phyloP scores from a whole-genome alignment of 2,329 filamentous ascomycete species.

The Sarocladium brachiariae region DNA sequence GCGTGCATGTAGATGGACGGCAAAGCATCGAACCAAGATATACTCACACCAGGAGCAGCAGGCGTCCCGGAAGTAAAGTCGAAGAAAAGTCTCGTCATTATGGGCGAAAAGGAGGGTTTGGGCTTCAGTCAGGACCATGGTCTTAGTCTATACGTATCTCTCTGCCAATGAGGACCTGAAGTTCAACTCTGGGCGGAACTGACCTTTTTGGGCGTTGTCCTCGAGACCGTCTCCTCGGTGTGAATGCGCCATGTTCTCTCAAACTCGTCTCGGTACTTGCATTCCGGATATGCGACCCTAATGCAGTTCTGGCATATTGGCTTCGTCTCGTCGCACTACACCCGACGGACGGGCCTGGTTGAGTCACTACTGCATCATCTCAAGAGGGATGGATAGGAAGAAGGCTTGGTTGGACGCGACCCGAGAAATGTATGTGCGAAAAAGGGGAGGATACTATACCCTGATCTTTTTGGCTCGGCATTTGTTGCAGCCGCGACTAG shows the following conservation, averaged over 20 bases:
- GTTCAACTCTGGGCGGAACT: not conserved
- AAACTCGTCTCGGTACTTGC: conserved; percentile 10
- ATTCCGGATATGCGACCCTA: conserved; percentile 1
- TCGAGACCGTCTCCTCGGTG: conserved; percentile 2
- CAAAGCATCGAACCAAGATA: conserved; percentile 9
- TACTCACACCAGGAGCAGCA: not conserved
- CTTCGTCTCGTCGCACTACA: conserved; percentile 17
- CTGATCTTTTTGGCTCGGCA: conserved; percentile 3
- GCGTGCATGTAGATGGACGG: conserved; percentile 6
- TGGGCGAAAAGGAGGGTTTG: not conserved
- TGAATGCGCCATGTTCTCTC: conserved; percentile 8
- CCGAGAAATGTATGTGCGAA: too few species aligned
- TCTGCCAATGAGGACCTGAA: not conserved
- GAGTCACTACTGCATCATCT: too few species aligned
- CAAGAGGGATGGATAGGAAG: too few species aligned
- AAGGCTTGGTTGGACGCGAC: too few species aligned
- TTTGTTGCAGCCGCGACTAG: conserved; percentile 6
- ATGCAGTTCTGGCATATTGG: conserved; percentile 15
- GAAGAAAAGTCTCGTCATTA: not conserved
- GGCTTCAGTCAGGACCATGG: not conserved
- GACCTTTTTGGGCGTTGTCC: not conserved
- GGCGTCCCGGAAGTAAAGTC: not conserved
- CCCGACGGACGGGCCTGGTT: too few species aligned
- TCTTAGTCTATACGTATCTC: not conserved
- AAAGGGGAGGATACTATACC: not conserved